These are phyloP conservation scores for Cladobotryum protrusum DNA, from an alignment of 2,329 filamentous ascomycete genomes.

Conservation along the genomic window DNA sequence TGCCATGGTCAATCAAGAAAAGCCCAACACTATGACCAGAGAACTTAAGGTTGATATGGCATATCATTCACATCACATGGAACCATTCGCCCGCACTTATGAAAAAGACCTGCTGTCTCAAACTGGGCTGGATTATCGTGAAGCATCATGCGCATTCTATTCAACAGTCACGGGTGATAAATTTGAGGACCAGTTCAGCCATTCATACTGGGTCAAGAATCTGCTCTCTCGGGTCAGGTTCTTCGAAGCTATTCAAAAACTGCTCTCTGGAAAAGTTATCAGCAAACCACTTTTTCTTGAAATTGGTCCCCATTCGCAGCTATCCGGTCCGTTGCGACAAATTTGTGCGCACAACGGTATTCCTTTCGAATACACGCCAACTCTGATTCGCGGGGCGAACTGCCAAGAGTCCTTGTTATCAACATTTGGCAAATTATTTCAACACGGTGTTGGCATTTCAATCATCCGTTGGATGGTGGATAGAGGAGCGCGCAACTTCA, in stretches of 20 bases:
- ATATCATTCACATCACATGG: conserved; percentile 26
- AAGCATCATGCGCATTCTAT: too few relatives aligned
- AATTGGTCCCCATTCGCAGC: conserved; percentile 18
- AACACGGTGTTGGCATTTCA: not conserved
- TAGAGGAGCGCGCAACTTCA: too few relatives aligned
- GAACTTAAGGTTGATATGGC: not conserved
- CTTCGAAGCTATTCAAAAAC: not conserved
- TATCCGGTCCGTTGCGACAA: conserved; percentile 17
- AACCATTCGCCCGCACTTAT: not conserved
- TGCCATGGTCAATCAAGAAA: not conserved
- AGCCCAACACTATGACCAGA: not conserved
- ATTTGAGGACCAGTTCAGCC: not conserved
- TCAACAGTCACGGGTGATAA: not conserved
- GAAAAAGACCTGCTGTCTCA: not conserved
- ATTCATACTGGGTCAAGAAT: conserved; percentile 13
- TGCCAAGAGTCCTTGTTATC: conserved; percentile 4
- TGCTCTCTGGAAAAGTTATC: not conserved
- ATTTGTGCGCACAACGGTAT: not conserved
- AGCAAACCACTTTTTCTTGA: conserved; percentile 14
- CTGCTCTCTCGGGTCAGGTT: conserved; percentile 12
- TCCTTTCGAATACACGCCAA: conserved; percentile 2
- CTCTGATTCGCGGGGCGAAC: conserved; percentile 10
- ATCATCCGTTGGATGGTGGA: too few relatives aligned
- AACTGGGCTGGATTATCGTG: too few relatives aligned
- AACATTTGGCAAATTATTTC: conserved; percentile 12